Evolutionary conservation across 2,329 filamentous ascomycete species (phyloP).

Genomic region (Phoma sp.): DNA sequence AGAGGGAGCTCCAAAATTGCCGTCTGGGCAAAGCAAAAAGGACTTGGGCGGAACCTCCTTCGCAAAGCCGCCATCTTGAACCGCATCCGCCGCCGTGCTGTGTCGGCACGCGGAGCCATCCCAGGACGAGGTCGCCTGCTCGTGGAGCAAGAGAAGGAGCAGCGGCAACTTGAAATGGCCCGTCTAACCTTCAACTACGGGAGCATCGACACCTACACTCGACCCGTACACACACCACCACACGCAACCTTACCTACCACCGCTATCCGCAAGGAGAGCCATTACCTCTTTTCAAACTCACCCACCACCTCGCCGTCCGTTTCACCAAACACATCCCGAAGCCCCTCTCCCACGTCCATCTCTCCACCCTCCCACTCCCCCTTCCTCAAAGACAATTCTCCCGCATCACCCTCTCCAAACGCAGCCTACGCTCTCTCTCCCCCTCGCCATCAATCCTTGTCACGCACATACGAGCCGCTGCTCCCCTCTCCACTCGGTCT

Average conservation of each 20-base stretch:
- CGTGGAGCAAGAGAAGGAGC: conserved; percentile 40
- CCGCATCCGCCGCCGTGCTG: conserved; percentile 56
- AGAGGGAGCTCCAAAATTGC: conserved; percentile 60
- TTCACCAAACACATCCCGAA: conserved; percentile 25
- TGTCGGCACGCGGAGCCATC: conserved; percentile 27
- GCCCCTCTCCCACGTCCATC: conserved; percentile 27
- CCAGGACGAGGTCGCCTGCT: conserved; percentile 25
- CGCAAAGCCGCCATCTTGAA: conserved; percentile 72
- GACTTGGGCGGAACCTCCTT: conserved; percentile 60
- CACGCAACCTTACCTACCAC: conserved; percentile 23
- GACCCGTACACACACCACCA: conserved; percentile 27
- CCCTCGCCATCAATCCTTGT: conserved; percentile 24
- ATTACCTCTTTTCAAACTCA: conserved; percentile 25
- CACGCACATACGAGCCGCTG: conserved; percentile 40
- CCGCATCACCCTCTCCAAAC: conserved; percentile 38
- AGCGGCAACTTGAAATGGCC: conserved; percentile 41
- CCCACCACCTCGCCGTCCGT: conserved; percentile 21
- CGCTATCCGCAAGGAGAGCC: conserved; percentile 20
- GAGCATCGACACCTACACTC: conserved; percentile 40
- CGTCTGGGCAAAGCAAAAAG: conserved; percentile 56
- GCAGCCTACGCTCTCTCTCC: conserved; percentile 37
- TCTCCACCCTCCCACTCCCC: conserved; percentile 7
- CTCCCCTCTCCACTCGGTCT: conserved; percentile 49
- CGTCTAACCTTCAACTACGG: conserved; percentile 40
- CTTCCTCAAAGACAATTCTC: background rate